These are phyloP conservation scores for Actinomucor elegans DNA, from an alignment of 371 early-diverging fungal species.

Conservation along the genomic window DNA sequence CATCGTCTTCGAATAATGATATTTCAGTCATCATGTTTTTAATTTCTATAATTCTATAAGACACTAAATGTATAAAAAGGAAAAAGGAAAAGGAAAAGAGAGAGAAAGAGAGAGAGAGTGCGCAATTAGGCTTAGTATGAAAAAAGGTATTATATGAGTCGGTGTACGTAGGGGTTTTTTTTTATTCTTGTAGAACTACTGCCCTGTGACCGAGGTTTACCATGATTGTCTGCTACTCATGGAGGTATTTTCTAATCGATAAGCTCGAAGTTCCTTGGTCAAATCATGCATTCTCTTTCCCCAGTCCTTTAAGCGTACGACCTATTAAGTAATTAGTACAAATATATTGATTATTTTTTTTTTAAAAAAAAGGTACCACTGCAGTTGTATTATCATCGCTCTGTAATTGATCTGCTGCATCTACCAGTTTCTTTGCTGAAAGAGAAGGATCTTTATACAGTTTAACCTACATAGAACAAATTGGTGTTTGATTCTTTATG, in stretches of 20 bases:
- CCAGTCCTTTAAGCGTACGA: conserved; percentile 80
- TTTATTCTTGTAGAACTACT: too few relatives aligned
- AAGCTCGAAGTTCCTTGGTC: conserved; percentile 64
- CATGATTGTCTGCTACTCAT: conserved; percentile 53
- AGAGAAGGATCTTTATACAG: conserved; percentile 52
- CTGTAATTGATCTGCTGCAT: conserved; percentile 73
- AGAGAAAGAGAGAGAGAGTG: not conserved
- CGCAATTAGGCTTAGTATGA: not conserved
- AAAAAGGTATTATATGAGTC: too few relatives aligned
- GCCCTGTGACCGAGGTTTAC: conserved; percentile 23
- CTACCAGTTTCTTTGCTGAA: conserved; percentile 63
- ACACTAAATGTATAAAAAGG: too few relatives aligned
- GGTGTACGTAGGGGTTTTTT: too few relatives aligned
- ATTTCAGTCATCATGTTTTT: conserved; percentile 27
- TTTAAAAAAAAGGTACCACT: conserved; percentile 37
- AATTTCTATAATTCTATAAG: too few relatives aligned
- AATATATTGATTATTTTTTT: not conserved
- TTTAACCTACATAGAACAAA: conserved; percentile 45
- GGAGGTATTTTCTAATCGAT: conserved; percentile 56
- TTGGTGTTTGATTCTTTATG: not conserved
- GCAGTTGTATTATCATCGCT: conserved; percentile 78
- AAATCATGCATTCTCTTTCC: conserved; percentile 69
- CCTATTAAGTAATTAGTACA: conserved; percentile 29
- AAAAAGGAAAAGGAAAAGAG: conserved; percentile 1
- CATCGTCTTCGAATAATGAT: conserved; percentile 38